Base-by-base conservation (phyloP, 2,329 filamentous ascomycete genomes). In the Talaromyces albobiverticillius region DNA sequence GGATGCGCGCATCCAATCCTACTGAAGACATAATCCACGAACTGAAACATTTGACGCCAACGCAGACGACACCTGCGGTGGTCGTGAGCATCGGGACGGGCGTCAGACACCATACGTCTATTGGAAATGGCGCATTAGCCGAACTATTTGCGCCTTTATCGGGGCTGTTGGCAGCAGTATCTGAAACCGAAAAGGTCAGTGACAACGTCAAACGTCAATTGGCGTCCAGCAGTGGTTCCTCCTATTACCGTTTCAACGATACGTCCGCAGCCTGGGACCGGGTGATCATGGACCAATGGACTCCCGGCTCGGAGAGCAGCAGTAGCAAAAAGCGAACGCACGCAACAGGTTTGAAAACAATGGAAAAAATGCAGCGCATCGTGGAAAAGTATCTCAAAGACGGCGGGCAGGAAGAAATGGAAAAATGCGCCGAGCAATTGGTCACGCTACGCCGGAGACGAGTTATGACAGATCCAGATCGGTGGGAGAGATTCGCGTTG, bases 1-100 rank as follows among this genome's bases (percentile, higher is more conserved):
- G 60, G 2, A 51, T 68, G n/a, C 58, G 62, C 0, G 60, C 60
- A 2, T 74, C 73, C 48, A 74, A 74, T 41, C 70, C 71, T 1
- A 60, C 68, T 0, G 57, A 63, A 5, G 60, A 68, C 16, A 29
- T 73, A 2, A 64, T 64, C 41, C 58, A 64, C 16, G 66, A 74
- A 50, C 18, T 52, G 32, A 3, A 64, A 53, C 61, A 55, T 62
- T 5, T 61, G 61, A 58, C 59, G 29, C 13, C 36, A 55, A 2
- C n/a, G 46, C 1, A 55, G 9, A 26, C 52, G 50, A 1, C 60
- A 38, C 4, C 31, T 57, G n/a, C n/a, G 26, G 51, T 62, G 54
- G 45, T 70, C 0, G 20, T 71, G 0, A 68, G 64, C 0, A 47
- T 69, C 22, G 65, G 66, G 0, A 67, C 65, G 0, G 60, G 53